These are phyloP conservation scores for Metschnikowia picachoensis DNA, from an alignment of 805 yeast species.

Conservation along the genomic window DNA sequence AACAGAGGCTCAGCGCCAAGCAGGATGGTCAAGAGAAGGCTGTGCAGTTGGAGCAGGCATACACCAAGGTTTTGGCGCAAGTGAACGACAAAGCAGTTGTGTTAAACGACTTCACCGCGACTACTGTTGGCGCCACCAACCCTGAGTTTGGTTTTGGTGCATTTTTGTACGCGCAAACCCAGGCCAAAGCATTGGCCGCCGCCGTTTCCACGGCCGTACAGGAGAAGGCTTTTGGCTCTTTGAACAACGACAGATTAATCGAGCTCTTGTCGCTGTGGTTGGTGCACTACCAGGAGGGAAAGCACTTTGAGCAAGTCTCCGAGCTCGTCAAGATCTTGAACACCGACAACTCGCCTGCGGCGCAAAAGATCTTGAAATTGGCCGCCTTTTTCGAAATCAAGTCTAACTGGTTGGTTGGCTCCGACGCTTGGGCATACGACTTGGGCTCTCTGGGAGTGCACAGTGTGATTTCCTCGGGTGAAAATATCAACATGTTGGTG, in stretches of 20 bases:
- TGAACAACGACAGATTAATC: slow-evolving; percentile 45
- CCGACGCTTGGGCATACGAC: slow-evolving; percentile 95
- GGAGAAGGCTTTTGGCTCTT: slow-evolving; percentile 40
- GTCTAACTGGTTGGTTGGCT: slow-evolving; percentile 82
- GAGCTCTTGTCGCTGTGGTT: slow-evolving; percentile 70
- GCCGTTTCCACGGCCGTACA: slow-evolving; percentile 46
- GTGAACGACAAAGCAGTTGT: slow-evolving; percentile 54
- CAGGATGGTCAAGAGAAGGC: slow-evolving; percentile 45
- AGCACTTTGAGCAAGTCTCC: slow-evolving; percentile 27
- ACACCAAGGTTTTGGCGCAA: slow-evolving; percentile 70
- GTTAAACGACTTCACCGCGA: slow-evolving; percentile 54
- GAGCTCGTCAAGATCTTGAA: slow-evolving; percentile 37
- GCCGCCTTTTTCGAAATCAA: slow-evolving; percentile 44
- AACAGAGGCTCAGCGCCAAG: slow-evolving; percentile 18
- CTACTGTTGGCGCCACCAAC: slow-evolving; percentile 45
- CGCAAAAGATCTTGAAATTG: slow-evolving; percentile 44
- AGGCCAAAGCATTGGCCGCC: slow-evolving; percentile 42
- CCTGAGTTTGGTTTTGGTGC: slow-evolving; percentile 91
- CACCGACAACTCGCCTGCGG: slow-evolving; percentile 38
- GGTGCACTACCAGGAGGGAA: slow-evolving; percentile 41
- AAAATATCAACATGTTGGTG: slow-evolving; percentile 77
- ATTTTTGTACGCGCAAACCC: slow-evolving; percentile 55
- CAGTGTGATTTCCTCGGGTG: slow-evolving; percentile 68
- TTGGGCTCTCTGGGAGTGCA: slow-evolving; percentile 90
- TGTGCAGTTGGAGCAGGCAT: slow-evolving; percentile 63